These are phyloP conservation scores for Pleurotus sapidus DNA, from an alignment of 768 basidiomycete genomes.

Conservation along the genomic window DNA sequence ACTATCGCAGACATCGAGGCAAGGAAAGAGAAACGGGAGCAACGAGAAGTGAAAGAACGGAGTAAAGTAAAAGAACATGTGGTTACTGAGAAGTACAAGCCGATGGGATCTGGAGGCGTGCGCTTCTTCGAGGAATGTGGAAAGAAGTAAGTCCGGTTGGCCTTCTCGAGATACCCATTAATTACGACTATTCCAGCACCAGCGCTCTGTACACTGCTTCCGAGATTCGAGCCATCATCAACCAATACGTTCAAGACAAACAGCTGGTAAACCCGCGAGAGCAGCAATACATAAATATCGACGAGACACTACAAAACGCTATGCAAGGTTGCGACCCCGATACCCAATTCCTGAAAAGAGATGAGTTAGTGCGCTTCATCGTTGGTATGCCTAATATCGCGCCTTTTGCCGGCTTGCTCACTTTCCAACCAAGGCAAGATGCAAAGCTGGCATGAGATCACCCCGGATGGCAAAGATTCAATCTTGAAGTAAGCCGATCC, in stretches of 20 bases:
- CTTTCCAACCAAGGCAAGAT: constrained; percentile 41
- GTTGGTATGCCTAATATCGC: constrained; percentile 16
- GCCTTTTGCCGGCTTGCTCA: not conserved
- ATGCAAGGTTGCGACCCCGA: constrained; percentile 1
- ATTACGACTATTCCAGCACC: constrained; percentile 33
- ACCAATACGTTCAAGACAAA: constrained; percentile 58
- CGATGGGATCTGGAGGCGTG: constrained; percentile 34
- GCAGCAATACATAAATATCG: constrained; percentile 70
- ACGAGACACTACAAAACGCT: constrained; percentile 36
- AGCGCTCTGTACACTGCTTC: constrained; percentile 49
- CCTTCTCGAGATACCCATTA: not conserved
- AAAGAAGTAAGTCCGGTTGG: constrained; percentile 46
- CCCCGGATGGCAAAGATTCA: constrained; percentile 49
- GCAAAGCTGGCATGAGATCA: constrained; percentile 76
- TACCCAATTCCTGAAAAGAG: constrained; percentile 61
- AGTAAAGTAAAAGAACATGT: constrained; percentile 47
- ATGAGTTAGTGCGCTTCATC: constrained; percentile 55
- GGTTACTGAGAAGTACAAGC: constrained; percentile 76
- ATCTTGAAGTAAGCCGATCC: constrained; percentile 52
- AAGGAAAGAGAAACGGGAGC: constrained; percentile 58
- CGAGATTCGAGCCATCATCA: constrained; percentile 57
- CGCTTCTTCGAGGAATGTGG: constrained; percentile 63
- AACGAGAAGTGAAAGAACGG: constrained; percentile 48
- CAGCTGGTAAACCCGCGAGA: constrained; percentile 65
- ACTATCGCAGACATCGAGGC: constrained; percentile 68